These are phyloP conservation scores for Penicillium corylophilum DNA, from an alignment of 2,329 filamentous ascomycete genomes.

Conservation along the genomic window DNA sequence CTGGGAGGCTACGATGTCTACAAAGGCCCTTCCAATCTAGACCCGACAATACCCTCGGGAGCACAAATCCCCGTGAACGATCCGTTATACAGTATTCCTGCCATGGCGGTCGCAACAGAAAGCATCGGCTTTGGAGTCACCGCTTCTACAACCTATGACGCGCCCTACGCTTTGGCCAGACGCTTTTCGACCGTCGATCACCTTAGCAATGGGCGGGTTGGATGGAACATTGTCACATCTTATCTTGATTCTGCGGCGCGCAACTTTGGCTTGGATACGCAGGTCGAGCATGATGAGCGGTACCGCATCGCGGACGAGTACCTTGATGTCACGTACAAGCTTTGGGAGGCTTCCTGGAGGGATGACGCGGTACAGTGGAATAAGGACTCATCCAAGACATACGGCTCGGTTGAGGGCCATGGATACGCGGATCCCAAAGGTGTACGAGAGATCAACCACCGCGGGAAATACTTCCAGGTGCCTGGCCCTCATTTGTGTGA, in stretches of 20 bases:
- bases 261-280: slow-evolving; percentile 48
- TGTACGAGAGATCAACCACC: slow-evolving; percentile 41
- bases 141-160: slow-evolving; percentile 56
- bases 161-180: slow-evolving; percentile 55
- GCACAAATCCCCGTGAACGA: slow-evolving; percentile 49
- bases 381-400: slow-evolving; percentile 11
- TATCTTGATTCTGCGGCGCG: slow-evolving; percentile 50
- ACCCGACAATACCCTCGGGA: slow-evolving; percentile 39
- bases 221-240: slow-evolving; percentile 54
- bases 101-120: slow-evolving; percentile 49
- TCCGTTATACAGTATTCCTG: slow-evolving; percentile 43
- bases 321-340: slow-evolving; percentile 46
- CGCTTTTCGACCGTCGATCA: slow-evolving; percentile 57
- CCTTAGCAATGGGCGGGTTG: slow-evolving; percentile 51
- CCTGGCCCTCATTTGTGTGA: slow-evolving; percentile 47
- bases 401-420: slow-evolving; percentile 11
- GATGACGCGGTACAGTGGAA: slow-evolving; percentile 38
- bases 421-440: slow-evolving; percentile 35
- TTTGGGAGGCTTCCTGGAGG: slow-evolving; percentile 56
- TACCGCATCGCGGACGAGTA: slow-evolving; percentile 52
- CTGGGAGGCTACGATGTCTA: slow-evolving; percentile 51
- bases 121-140: slow-evolving; percentile 53
- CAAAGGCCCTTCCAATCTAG: slow-evolving; percentile 41
- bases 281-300: slow-evolving; percentile 51
- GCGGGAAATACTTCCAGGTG: slow-evolving; percentile 45